Evolutionary conservation across 148 eudicot genomes (phyloP), one percentile per base, ranked within the genome.

Genomic region (Spergularia bocconei): DNA sequence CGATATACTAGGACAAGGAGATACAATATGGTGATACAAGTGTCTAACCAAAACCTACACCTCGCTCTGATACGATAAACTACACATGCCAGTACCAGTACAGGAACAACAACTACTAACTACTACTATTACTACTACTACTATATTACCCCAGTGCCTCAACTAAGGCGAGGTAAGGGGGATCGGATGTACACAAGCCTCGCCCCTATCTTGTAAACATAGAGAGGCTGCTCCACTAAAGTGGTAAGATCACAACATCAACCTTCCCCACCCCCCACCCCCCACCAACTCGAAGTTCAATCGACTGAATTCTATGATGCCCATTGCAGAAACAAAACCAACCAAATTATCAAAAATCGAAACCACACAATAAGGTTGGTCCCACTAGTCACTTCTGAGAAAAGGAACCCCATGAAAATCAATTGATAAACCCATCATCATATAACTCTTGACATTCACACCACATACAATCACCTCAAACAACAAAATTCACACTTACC

Each of bases 361-460:
- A 41, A 8, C 47, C 47, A 5, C 47, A 8, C 7, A 15, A 7
- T 55, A 17, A 55, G 15, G 0, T 13, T 55, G 20, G 16, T 55
- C 36, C 36, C 59, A 55, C 59, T 55, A 15, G 59, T 41, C 47
- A 23, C 5, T 6, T 10, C 15, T 6, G 59, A 33, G 2, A 62
- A 73, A 63, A 19, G 36, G 11, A 20, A 57, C 44, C n/a, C 53
- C 54, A 6, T 11, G 4, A 47, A 12, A 39, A 38, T 9, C 33
- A 54, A 54, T 9, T 33, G 39, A 63, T 69, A 36, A 41, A 71
- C 54, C 76, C 62, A 63, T 47, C 19, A 29, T 29, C 36, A 29
- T 6, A 10, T 54, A 55, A 67, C 6, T 20, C 59, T 50, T 58
- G 10, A 44, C 17, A 58, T 57, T n/a, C 9, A 7, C 63, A 23